Conservation (phyloP, 1,284 basidiomycete genomes). For the Cutaneotrichosporon sp. region DNA sequence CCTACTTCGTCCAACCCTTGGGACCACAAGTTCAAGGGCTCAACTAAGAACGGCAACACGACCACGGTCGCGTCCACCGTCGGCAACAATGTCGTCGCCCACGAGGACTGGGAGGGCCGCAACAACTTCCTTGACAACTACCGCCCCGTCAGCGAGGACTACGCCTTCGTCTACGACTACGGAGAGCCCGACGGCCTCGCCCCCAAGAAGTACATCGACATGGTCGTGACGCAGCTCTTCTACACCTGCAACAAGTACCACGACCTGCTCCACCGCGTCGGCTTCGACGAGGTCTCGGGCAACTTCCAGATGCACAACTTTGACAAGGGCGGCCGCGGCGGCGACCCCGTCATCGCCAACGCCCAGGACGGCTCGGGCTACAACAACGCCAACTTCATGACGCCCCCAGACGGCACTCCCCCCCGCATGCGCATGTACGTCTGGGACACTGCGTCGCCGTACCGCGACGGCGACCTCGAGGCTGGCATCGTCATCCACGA, state of each 20-base stretch:
- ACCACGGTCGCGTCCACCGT: constrained; percentile 75
- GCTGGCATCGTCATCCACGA: constrained; percentile 93
- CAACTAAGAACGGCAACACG: constrained; percentile 42
- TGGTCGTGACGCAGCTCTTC: constrained; percentile 85
- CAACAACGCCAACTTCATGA: constrained; percentile 66
- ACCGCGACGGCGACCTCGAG: constrained; percentile 92
- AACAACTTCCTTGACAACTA: constrained; percentile 74
- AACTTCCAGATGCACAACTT: constrained; percentile 99
- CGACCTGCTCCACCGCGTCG: constrained; percentile 63
- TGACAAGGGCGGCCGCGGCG: constrained; percentile 78
- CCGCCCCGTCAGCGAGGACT: constrained; percentile 66
- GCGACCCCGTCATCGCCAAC: constrained; percentile 89
- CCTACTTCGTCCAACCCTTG: constrained; percentile 53
- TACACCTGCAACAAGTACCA: constrained; percentile 81
- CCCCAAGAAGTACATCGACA: constrained; percentile 74
- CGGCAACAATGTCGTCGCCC: constrained; percentile 77
- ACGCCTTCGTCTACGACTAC: constrained; percentile 72
- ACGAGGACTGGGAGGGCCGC: constrained; percentile 68
- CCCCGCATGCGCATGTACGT: constrained; percentile 96
- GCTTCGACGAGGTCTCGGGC: constrained; percentile 85
- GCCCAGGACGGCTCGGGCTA: constrained; percentile 92
- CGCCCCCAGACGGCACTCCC: constrained; percentile 62
- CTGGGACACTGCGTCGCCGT: constrained; percentile 87
- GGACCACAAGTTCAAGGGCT: constrained; percentile 39
- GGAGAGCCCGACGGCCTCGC: constrained; percentile 55